Evolutionary conservation across 768 basidiomycete genomes (phyloP), one percentile per base, ranked within the genome.

Genomic region (Cytidiella melzeri): DNA sequence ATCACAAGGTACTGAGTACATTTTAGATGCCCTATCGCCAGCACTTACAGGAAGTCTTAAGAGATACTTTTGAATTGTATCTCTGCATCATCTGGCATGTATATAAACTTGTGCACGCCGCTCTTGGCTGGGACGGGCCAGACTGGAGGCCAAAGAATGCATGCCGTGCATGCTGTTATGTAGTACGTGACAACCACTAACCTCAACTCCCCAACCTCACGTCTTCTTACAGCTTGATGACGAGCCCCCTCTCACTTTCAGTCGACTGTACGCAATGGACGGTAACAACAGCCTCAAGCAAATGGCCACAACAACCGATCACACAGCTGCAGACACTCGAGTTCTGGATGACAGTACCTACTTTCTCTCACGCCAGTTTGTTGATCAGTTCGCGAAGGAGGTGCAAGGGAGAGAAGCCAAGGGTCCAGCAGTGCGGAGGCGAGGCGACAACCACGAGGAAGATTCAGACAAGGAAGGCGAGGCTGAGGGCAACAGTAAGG

Each of bases 141-240:
- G 37, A 71, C 26, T 75, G 69, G 67, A 47, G 61, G 1, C 62
- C 66, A 1, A 13, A 52, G 34, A 60, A 72, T 44, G 53, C 62
- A 0, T 75, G 72, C 52, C 67, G 65, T 0, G 50, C 70, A 0
- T 74, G 73, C 50, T 51, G 50, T 18, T 69, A 72, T 43, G 56
- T 64, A 58, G 63, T 70, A 47, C 5, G 43, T 36, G 27, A 4
- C n/a, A 5, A 43, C 7, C 21, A 43, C 5, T 6, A 43, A 24
- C 11, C 30, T 30, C 23, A 36, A 39, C 19, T 43, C n/a, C 20
- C 38, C 9, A 12, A 37, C 40, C 36, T 45, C 30, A 27, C 47
- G 25, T 15, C 38, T 19, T 6, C 27, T 43, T 11, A 2, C 37
- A 49, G 48, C 19, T 43, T n/a, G 39, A 49, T 26, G 26, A 43